Evolutionary conservation across 805 yeast species (phyloP).

Genomic region (Yueomyces sinensis): DNA sequence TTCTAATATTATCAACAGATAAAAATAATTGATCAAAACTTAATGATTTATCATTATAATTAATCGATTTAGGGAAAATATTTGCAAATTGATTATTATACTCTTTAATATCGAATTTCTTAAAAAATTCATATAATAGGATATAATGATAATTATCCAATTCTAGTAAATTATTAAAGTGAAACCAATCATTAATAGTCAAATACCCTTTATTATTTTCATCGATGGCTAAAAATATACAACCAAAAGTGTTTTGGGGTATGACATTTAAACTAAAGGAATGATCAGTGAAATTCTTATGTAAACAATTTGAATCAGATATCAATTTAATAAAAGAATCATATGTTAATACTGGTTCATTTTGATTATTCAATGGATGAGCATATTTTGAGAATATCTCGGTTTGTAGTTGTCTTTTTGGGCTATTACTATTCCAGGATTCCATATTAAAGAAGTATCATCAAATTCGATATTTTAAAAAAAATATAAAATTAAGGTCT

Average conservation of each 20-base stretch:
- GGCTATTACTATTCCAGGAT: not conserved
- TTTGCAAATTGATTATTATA: conserved; percentile 4
- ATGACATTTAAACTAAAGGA: conserved; percentile 36
- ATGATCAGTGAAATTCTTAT: conserved; percentile 24
- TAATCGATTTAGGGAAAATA: conserved; percentile 21
- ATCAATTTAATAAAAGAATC: conserved; percentile 26
- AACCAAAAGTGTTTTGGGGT: conserved; percentile 46
- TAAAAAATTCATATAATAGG: conserved; percentile 40
- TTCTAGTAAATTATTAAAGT: conserved; percentile 45
- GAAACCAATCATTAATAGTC: conserved; percentile 56
- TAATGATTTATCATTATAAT: conserved; percentile 26
- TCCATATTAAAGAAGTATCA: too few relatives aligned
- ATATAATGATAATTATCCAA: conserved; percentile 36
- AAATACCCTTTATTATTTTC: conserved; percentile 54
- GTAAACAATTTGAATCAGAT: conserved; percentile 19
- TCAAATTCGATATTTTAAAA: too few relatives aligned
- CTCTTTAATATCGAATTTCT: conserved; percentile 29
- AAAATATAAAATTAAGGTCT: too few relatives aligned
- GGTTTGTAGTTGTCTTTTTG: conserved; percentile 1
- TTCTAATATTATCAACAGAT: conserved; percentile 20
- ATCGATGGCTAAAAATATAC: conserved; percentile 75
- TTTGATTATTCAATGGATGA: not conserved
- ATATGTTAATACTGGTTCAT: conserved; percentile 23
- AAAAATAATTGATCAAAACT: conserved; percentile 27
- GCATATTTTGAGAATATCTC: not conserved